These are phyloP conservation scores for Chaetomiaceae sp. DNA, from an alignment of 2,329 filamentous ascomycete genomes.

Conservation along the genomic window DNA sequence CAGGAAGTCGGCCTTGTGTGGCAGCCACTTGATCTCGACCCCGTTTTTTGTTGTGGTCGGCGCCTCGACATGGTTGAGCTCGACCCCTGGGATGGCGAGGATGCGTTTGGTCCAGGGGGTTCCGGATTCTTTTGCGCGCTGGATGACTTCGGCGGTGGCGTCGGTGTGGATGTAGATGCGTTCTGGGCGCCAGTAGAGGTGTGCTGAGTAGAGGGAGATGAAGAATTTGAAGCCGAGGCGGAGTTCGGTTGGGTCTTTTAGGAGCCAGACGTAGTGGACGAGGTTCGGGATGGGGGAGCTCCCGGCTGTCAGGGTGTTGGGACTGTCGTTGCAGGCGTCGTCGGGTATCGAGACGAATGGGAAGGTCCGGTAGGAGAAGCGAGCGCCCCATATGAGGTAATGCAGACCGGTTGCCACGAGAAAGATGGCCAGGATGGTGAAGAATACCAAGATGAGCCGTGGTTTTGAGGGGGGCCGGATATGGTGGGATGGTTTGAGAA, in stretches of 20 bases:
- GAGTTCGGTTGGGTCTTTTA: conserved; percentile 15
- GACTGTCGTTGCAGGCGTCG: not conserved
- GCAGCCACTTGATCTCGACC: not conserved
- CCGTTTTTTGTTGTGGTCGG: not conserved
- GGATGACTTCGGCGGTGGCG: conserved; percentile 13
- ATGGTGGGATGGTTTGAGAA: too few species aligned
- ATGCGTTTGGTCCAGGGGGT: conserved; percentile 28
- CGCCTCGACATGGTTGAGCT: conserved; percentile 13
- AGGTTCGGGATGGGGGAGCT: conserved; percentile 25
- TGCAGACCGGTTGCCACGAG: not conserved
- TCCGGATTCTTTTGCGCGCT: conserved; percentile 11
- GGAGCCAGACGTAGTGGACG: conserved; percentile 26
- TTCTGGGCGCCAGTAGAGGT: conserved; percentile 22
- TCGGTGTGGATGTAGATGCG: conserved; percentile 30
- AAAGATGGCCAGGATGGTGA: not conserved
- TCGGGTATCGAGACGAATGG: not conserved
- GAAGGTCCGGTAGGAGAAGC: not conserved
- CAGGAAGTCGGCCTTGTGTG: conserved; percentile 21
- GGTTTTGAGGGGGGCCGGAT: too few species aligned
- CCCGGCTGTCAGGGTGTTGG: not conserved
- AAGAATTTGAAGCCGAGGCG: conserved; percentile 27
- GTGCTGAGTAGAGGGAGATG: conserved; percentile 24
- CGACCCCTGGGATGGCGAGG: conserved; percentile 23
- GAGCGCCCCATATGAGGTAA: not conserved
- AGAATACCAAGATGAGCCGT: too few species aligned